Evolutionary conservation across 2,329 filamentous ascomycete species (phyloP).

Genomic region (Pseudogymnoascus sp.): DNA sequence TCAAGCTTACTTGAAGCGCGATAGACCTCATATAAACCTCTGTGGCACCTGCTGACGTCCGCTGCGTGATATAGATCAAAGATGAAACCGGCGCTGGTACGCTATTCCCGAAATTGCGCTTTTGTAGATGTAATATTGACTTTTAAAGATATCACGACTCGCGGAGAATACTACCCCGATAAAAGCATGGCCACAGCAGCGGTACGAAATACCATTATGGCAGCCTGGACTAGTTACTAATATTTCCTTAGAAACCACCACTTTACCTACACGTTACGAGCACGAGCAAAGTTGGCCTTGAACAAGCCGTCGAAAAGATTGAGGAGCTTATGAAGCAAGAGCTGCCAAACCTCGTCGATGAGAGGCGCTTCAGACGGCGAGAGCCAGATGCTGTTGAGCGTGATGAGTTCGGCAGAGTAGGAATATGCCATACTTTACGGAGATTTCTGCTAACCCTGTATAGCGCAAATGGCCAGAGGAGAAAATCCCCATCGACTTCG

Average conservation of each 20-base stretch:
- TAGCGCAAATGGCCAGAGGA: slow-evolving; percentile 99
- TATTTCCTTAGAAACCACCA: slow-evolving; percentile 66
- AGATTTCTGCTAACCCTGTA: slow-evolving; percentile 16
- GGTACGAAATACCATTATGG: slow-evolving; percentile 48
- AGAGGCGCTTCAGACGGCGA: slow-evolving; percentile 79
- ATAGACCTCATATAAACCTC: slow-evolving; percentile 58
- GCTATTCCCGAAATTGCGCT: slow-evolving; percentile 47
- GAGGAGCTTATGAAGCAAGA: slow-evolving; percentile 95
- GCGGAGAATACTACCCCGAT: slow-evolving; percentile 93
- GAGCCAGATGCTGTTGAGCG: slow-evolving; percentile 75
- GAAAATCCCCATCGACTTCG: slow-evolving; percentile 82
- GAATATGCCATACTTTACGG: slow-evolving; percentile 23
- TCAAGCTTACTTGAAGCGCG: slow-evolving; percentile 63
- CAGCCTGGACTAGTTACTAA: slow-evolving; percentile 15
- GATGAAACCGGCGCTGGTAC: slow-evolving; percentile 99
- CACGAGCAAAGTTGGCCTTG: slow-evolving; percentile 83
- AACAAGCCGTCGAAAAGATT: slow-evolving; percentile 78
- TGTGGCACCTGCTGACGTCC: slow-evolving; percentile 91
- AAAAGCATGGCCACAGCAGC: slow-evolving; percentile 93
- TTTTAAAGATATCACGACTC: slow-evolving; percentile 91
- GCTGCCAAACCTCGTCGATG: slow-evolving; percentile 88
- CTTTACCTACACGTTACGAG: slow-evolving; percentile 94
- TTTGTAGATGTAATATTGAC: slow-evolving; percentile 45
- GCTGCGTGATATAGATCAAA: slow-evolving; percentile 93
- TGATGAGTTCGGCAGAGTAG: slow-evolving; percentile 82